Evolutionary conservation across 768 basidiomycete genomes (phyloP).

Genomic region (Lanmaoa pseudosensibilis): DNA sequence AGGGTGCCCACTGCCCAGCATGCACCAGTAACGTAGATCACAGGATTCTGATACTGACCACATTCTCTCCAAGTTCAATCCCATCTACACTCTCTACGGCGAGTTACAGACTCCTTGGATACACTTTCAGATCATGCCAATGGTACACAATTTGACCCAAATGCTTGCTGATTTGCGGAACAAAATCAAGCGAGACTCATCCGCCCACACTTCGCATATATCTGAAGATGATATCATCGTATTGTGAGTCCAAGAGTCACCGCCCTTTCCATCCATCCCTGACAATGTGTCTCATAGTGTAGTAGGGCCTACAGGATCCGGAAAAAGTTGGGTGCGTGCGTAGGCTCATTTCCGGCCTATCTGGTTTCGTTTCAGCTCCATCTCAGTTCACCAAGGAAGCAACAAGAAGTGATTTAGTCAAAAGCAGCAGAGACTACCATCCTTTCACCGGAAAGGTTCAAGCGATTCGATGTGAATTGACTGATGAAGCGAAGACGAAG

Average conservation of each 20-base stretch:
- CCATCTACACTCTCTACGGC: neutral
- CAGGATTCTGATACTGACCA: no score
- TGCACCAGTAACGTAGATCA: no score
- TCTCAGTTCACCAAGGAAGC: slow-evolving; percentile 16
- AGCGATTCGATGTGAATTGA: slow-evolving; percentile 15
- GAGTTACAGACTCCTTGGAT: neutral
- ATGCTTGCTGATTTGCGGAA: slow-evolving; percentile 3
- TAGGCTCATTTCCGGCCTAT: no score
- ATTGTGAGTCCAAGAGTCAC: slow-evolving; percentile 14
- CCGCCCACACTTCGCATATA: neutral
- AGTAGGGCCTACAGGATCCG: slow-evolving; percentile 19
- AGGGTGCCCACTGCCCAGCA: no score
- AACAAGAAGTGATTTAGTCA: slow-evolving; percentile 2
- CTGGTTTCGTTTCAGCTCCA: neutral
- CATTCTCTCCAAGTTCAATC: neutral
- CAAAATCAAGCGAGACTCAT: slow-evolving; percentile 14
- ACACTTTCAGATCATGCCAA: neutral
- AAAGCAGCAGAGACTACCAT: neutral
- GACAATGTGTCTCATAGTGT: slow-evolving; percentile 4
- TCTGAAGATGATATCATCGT: slow-evolving; percentile 19
- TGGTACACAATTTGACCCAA: neutral
- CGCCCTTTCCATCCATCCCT: neutral
- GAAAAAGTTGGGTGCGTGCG: slow-evolving; percentile 22
- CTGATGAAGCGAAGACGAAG: slow-evolving; percentile 3
- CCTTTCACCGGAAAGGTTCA: slow-evolving; percentile 8